phyloP scores from a whole-genome alignment of 2,329 filamentous ascomycete genomes.

The Hymenoscyphus scutula region DNA sequence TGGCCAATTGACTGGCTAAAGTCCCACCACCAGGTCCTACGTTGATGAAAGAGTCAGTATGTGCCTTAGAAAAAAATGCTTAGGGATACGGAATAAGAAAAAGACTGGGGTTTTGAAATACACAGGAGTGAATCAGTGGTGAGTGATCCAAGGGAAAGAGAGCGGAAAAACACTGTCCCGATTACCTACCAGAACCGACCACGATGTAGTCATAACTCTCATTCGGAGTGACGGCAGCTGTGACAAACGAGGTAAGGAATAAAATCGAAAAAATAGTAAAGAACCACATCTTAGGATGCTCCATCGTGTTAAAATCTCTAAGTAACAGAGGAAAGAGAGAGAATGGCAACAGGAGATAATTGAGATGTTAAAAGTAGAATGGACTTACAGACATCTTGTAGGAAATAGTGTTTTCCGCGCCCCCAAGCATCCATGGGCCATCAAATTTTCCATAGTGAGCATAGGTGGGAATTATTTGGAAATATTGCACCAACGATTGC shows the following conservation, averaged over 20 bases:
- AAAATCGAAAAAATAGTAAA: neutral
- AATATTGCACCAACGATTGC: neutral
- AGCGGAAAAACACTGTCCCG: too few relatives aligned
- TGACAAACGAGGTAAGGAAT: neutral
- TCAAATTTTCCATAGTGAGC: neutral
- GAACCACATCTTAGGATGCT: neutral
- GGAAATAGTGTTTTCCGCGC: neutral
- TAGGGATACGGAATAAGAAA: too few relatives aligned
- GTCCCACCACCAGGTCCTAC: slow-evolving; percentile 51
- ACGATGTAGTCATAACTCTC: slow-evolving; percentile 33
- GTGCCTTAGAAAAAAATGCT: too few relatives aligned
- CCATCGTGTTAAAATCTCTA: neutral
- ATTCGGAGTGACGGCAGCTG: neutral
- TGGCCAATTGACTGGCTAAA: slow-evolving; percentile 48
- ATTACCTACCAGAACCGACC: slow-evolving; percentile 51
- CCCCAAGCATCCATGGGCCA: neutral
- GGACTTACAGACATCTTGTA: neutral
- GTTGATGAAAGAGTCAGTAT: too few relatives aligned
- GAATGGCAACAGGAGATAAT: neutral
- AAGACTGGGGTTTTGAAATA: too few relatives aligned
- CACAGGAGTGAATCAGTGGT: too few relatives aligned
- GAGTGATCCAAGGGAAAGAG: too few relatives aligned
- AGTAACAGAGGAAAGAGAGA: too few relatives aligned
- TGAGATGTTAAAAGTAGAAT: neutral
- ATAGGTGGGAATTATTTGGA: neutral